Percentiles rank a stretch among this genome's conserved stretches.
phyloP scores from a whole-genome alignment of 2,329 filamentous ascomycete species.

The Ilyonectria sp. region DNA sequence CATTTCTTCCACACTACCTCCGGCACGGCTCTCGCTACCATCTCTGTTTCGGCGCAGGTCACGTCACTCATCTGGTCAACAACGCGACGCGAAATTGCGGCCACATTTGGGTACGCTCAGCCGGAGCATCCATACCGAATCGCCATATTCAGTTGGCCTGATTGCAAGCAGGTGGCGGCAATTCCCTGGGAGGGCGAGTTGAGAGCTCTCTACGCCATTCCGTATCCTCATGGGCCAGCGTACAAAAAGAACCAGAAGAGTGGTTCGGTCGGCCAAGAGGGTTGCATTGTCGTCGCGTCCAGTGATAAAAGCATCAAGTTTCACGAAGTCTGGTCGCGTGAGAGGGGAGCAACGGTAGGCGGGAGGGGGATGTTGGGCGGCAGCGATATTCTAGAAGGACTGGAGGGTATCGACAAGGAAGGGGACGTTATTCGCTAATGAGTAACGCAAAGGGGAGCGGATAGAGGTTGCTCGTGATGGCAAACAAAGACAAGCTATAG shows the following conservation, averaged over 20 bases:
- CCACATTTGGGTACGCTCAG: constrained; percentile 94
- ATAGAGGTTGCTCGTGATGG: constrained; percentile 8
- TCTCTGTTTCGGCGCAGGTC: constrained; percentile 93
- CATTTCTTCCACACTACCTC: constrained; percentile 94
- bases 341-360: constrained; percentile 66
- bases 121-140: constrained; percentile 92
- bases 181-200: constrained; percentile 88
- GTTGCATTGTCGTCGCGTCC: constrained; percentile 89
- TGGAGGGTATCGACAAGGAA: constrained; percentile 85
- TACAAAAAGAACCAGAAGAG: constrained; percentile 47
- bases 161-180: constrained; percentile 86
- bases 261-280: constrained; percentile 52
- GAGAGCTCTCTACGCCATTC: constrained; percentile 88
- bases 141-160: constrained; percentile 95
- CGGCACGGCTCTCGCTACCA: constrained; percentile 88
- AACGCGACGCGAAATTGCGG: constrained; percentile 87
- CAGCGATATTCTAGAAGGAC: constrained; percentile 86
- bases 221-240: constrained; percentile 75
- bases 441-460: not conserved
- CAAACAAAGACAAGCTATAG: constrained; percentile 22
- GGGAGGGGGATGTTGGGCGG: constrained; percentile 79
- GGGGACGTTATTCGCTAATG: constrained; percentile 75
- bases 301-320: constrained; percentile 96
- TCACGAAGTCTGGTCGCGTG: constrained; percentile 90
- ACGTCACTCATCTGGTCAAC: constrained; percentile 93